Evolutionary conservation across 805 yeast genomes (phyloP), one percentile per base, ranked within the genome.

Genomic region (Schizosaccharomyces lindneri): DNA sequence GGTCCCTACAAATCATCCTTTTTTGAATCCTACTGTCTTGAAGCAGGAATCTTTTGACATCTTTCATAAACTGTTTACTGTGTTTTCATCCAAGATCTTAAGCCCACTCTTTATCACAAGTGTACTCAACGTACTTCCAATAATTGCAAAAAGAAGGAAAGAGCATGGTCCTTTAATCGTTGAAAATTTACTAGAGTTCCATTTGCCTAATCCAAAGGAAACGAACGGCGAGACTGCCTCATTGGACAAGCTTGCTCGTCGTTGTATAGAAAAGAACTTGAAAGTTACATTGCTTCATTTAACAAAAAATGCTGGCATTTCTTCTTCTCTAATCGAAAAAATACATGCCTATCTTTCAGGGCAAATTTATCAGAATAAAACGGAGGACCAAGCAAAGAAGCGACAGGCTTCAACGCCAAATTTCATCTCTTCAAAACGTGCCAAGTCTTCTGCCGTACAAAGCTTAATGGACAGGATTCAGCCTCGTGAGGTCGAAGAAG

Each of bases 11-110:
- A 76, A 74, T 62, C 96, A 90, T 68, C 80, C 87, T 0, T 78
- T 85, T 51, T 75, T 88, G 55, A 78, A 79, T 61, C 74, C 74
- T 46, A 65, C 71, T 9, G 70, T 73, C 27, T 71, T 88, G 64
- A 87, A 84, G 65, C 79, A 83, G 5, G 95, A 89, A 69, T 84
- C 89, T 0, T 78, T 77, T 62, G 81, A 77, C 2, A 73, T 85
- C 62, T 72, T 93, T 43, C 95, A 87, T 65, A 70, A 80, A 43
- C 69, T 90, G 39, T 72, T 87, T 59, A 73, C 75, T 57, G 73
- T 77, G 19, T 73, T 89, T 62, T 73, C 75, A 51, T 81, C 77
- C 43, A 84, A 81, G 61, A 72, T 76, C n/a, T 68, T 80, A 65
- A 62, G 62, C 75, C 81, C 60, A 13, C 79, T 84, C 4, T 65